phyloP scores from a whole-genome alignment of 176 grass and related monocot genomes.

The Tillandsia fasciculata region DNA sequence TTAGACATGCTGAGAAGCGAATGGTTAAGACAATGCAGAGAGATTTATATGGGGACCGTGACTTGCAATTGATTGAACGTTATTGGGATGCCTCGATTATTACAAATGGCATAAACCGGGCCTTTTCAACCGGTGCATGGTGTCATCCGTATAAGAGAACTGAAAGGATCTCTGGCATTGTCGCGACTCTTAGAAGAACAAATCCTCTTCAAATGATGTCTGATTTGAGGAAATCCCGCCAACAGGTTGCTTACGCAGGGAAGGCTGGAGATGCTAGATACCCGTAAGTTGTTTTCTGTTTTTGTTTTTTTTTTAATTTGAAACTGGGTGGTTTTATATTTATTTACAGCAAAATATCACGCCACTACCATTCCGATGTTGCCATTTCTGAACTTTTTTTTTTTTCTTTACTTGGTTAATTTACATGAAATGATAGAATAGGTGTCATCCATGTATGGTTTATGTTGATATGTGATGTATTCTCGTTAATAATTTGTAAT shows the following conservation, averaged over 20 bases:
- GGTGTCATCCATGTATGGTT: not conserved
- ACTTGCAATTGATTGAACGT: slow-evolving; percentile 42
- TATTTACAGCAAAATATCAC: not conserved
- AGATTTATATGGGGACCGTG: slow-evolving; percentile 74
- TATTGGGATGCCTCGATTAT: slow-evolving; percentile 77
- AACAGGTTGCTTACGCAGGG: slow-evolving; percentile 89
- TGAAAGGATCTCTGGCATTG: slow-evolving; percentile 74
- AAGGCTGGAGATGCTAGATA: slow-evolving; percentile 97
- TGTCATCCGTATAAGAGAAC: slow-evolving; percentile 71
- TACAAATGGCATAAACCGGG: slow-evolving; percentile 80
- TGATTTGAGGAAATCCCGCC: slow-evolving; percentile 84
- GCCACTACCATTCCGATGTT: not conserved
- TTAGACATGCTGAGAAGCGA: slow-evolving; percentile 71
- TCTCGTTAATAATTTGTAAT: not conserved
- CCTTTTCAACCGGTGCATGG: slow-evolving; percentile 90
- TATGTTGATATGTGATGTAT: slow-evolving; percentile 13
- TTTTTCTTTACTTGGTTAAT: too few species aligned
- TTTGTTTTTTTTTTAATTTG: not conserved
- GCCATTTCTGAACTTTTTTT: not conserved
- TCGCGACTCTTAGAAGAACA: slow-evolving; percentile 79
- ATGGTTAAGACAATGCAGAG: slow-evolving; percentile 91
- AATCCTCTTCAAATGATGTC: slow-evolving; percentile 90
- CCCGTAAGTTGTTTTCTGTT: slow-evolving; percentile 55
- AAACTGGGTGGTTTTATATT: not conserved
- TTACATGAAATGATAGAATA: not conserved